Conservation (phyloP, 768 basidiomycete species). For the Butyriboletus loyo region DNA sequence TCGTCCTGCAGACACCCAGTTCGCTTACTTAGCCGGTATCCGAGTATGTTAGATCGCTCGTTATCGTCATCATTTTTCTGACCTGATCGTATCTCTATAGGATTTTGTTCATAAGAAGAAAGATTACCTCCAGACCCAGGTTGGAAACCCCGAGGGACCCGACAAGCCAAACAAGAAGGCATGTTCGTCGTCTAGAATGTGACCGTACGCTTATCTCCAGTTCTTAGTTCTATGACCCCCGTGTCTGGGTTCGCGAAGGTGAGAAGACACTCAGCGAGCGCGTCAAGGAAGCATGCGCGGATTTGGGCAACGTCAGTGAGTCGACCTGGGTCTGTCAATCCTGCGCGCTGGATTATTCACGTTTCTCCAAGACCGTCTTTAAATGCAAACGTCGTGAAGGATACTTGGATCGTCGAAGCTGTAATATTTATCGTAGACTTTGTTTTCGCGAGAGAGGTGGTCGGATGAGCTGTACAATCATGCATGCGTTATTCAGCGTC, state of each 20-base stretch:
- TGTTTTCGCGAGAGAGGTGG: neutral
- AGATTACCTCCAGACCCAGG: slow-evolving; percentile 85
- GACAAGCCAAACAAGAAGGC: slow-evolving; percentile 99
- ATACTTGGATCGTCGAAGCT: neutral
- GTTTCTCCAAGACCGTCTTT: slow-evolving; percentile 22
- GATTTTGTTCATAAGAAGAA: slow-evolving; percentile 90
- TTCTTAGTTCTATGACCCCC: slow-evolving; percentile 82
- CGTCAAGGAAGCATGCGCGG: slow-evolving; percentile 90
- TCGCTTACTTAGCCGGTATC: slow-evolving; percentile 86
- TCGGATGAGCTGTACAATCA: slow-evolving; percentile 2
- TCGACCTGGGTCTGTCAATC: slow-evolving; percentile 5
- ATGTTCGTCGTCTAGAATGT: neutral
- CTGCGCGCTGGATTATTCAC: neutral
- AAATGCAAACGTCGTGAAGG: slow-evolving; percentile 1
- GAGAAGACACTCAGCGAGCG: slow-evolving; percentile 88
- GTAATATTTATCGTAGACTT: slow-evolving; percentile 23
- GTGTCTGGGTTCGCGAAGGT: slow-evolving; percentile 98
- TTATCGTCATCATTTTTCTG: neutral
- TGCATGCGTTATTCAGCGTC: neutral
- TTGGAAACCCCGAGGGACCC: slow-evolving; percentile 94
- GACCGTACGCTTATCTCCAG: neutral
- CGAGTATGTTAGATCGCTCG: slow-evolving; percentile 43
- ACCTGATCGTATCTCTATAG: slow-evolving; percentile 31
- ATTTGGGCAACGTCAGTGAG: slow-evolving; percentile 72
- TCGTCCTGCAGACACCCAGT: slow-evolving; percentile 66